phyloP scores from a whole-genome alignment of 2,329 filamentous ascomycete genomes.

The Aurifilum marmelostoma region DNA sequence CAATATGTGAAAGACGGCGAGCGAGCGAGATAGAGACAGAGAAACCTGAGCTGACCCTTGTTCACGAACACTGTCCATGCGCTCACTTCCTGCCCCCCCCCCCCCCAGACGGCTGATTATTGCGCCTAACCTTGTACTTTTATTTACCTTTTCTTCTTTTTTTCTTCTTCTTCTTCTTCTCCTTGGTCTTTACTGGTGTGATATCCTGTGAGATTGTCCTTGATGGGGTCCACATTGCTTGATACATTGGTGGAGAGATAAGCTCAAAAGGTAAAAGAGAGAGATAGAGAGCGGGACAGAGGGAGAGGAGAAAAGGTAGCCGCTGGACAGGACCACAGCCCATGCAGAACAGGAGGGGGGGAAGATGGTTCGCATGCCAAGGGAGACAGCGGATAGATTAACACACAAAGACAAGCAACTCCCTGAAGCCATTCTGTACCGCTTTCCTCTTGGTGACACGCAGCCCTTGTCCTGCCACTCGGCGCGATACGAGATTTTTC shows the following conservation, averaged over 20 bases:
- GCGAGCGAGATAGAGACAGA: background rate
- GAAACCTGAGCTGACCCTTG: background rate
- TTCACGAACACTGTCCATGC: background rate
- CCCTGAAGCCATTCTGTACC: slow-evolving; percentile 7
- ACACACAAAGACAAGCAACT: slow-evolving; percentile 9
- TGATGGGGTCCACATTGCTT: background rate
- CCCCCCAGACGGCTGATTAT: background rate
- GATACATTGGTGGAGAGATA: background rate
- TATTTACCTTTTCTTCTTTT: background rate
- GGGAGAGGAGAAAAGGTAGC: background rate
- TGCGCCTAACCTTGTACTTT: background rate
- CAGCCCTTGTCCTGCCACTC: slow-evolving; percentile 10
- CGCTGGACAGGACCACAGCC: background rate
- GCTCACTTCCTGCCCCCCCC: background rate
- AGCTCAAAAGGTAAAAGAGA: background rate
- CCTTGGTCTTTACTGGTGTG: too few relatives aligned
- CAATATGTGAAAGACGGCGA: background rate
- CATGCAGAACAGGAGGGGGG: background rate
- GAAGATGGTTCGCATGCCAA: background rate
- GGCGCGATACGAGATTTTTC: background rate
- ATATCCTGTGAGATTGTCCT: background rate
- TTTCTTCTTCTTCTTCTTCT: too few relatives aligned
- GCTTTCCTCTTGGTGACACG: slow-evolving; percentile 1
- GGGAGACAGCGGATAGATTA: background rate
- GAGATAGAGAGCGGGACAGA: too few relatives aligned